Conservation (phyloP, 306 rosid species). For the Dryas drummondii region DNA sequence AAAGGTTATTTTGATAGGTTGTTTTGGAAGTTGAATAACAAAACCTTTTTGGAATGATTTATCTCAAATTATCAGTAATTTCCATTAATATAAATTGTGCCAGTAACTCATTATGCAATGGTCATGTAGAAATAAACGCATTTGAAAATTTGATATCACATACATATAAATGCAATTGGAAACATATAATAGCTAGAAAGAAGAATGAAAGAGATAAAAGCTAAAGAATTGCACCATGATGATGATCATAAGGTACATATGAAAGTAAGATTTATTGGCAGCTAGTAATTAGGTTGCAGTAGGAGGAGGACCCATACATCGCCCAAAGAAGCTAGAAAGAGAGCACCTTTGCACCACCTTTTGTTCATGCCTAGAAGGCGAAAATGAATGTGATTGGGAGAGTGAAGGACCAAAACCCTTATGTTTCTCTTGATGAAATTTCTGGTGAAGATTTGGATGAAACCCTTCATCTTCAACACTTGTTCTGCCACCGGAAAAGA, state of each 20-base stretch:
- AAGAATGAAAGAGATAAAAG: background rate
- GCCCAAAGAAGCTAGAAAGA: background rate
- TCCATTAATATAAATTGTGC: background rate
- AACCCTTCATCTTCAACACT: background rate
- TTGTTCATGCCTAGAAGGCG: background rate
- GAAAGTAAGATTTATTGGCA: background rate
- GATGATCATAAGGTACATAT: background rate
- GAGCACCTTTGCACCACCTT: background rate
- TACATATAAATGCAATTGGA: too few relatives aligned
- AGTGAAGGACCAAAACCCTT: too few relatives aligned
- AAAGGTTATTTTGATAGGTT: too few relatives aligned
- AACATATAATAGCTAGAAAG: background rate
- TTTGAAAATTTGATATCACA: background rate
- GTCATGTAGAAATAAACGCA: background rate
- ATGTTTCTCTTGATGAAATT: background rate
- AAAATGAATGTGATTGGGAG: background rate
- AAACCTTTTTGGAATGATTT: background rate
- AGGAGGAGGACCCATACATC: background rate
- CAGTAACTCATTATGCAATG: background rate
- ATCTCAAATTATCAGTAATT: background rate
- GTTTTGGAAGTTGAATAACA: too few relatives aligned
- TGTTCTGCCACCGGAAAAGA: background rate
- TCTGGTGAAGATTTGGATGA: background rate
- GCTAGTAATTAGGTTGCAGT: background rate
- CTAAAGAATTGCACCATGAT: background rate